Conservation (phyloP, 176 grass and related monocot species). For the Eleusine indica region DNA sequence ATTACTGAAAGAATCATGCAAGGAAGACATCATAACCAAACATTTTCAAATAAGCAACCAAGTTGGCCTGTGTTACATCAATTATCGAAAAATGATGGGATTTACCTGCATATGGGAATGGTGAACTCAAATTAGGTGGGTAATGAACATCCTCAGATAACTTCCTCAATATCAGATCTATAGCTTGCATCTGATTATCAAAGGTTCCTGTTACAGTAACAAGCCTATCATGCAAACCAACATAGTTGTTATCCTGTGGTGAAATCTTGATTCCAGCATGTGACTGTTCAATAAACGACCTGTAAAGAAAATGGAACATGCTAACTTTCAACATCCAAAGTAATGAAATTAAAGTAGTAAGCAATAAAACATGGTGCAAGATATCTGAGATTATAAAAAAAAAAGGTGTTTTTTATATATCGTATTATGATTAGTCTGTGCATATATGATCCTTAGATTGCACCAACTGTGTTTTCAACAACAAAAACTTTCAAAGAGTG, state of each 20-base stretch:
- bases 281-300: constrained; percentile 92
- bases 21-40: background rate
- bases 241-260: constrained; percentile 89
- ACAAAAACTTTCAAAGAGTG: constrained; percentile 24
- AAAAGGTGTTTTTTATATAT: background rate
- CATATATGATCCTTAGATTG: background rate
- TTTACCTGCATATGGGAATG: constrained; percentile 90
- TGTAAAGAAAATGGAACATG: constrained; percentile 34
- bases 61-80: background rate
- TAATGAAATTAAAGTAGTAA: constrained; percentile 22
- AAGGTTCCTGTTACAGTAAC: constrained; percentile 90
- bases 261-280: constrained; percentile 98
- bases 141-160: constrained; percentile 90
- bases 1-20: background rate
- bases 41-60: constrained; percentile 1
- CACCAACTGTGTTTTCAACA: background rate
- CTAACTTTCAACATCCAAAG: constrained; percentile 16
- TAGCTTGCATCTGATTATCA: constrained; percentile 81
- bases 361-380: background rate
- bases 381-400: background rate
- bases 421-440: background rate
- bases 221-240: constrained; percentile 92
- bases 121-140: constrained; percentile 80
- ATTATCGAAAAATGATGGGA: constrained; percentile 19
- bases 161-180: constrained; percentile 86